phyloP scores from a whole-genome alignment of 2,329 filamentous ascomycete genomes.

The Hymenoscyphus fraxineus region DNA sequence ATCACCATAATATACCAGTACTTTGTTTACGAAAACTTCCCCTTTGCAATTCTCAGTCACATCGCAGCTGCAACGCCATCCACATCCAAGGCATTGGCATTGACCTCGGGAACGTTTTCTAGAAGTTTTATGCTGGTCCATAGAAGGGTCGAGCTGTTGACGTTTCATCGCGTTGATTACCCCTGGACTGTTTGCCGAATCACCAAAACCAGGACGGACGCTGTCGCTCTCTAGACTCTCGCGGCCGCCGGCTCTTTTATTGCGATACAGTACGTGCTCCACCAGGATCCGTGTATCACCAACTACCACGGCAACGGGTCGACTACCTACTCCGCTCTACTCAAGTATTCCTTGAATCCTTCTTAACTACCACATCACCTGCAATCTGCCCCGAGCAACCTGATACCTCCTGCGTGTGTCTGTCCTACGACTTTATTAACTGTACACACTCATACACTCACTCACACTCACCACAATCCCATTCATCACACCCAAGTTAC shows the following conservation, averaged over 20 bases:
- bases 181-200: neutral
- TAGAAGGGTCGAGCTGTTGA: constrained; percentile 18
- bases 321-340: neutral
- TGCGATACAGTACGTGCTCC: constrained; percentile 14
- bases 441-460: neutral
- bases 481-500: neutral
- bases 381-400: neutral
- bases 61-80: neutral
- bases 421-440: neutral
- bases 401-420: neutral
- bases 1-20: too few species aligned
- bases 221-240: neutral
- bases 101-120: constrained; percentile 5
- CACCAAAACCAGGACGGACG: too few species aligned
- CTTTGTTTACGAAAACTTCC: neutral
- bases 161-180: constrained; percentile 21
- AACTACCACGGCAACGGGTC: constrained; percentile 24
- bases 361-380: neutral
- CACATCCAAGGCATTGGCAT: neutral
- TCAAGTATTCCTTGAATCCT: neutral
- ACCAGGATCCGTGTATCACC: constrained; percentile 19
- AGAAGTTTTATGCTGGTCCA: constrained; percentile 23
- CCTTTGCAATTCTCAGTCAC: neutral
- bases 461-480: neutral
- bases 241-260: constrained; percentile 6